Percentiles rank a stretch among this genome's conserved stretches.
These are phyloP conservation scores for Deinandra increscens DNA, from an alignment of 129 eudicot genomes.

Conservation along the genomic window DNA sequence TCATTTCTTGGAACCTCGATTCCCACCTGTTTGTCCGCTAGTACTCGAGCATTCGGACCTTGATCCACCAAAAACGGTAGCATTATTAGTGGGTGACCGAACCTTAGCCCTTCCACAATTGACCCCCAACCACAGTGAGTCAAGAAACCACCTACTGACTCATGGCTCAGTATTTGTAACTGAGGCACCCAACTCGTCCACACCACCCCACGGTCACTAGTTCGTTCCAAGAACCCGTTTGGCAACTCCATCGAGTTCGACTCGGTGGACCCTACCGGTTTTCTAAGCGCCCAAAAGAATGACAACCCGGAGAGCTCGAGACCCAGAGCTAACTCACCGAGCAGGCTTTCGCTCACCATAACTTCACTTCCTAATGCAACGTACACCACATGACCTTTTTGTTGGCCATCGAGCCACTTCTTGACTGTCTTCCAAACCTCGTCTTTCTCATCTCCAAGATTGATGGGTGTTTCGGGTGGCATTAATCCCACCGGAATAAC, in stretches of 20 bases:
- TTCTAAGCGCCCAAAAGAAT: slow-evolving; percentile 51
- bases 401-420: slow-evolving; percentile 43
- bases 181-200: slow-evolving; percentile 56
- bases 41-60: slow-evolving; percentile 32
- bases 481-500: slow-evolving; percentile 51
- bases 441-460: slow-evolving; percentile 13
- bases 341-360: slow-evolving; percentile 21
- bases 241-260: slow-evolving; percentile 24
- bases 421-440: slow-evolving; percentile 33
- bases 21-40: slow-evolving; percentile 27
- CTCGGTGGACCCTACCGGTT: background rate
- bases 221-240: slow-evolving; percentile 33
- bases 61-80: slow-evolving; percentile 37
- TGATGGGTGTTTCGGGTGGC: slow-evolving; percentile 28
- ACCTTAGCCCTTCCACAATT: slow-evolving; percentile 33
- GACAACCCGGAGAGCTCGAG: slow-evolving; percentile 51
- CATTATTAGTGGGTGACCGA: slow-evolving; percentile 37
- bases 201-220: slow-evolving; percentile 31
- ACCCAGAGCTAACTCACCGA: slow-evolving; percentile 48
- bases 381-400: slow-evolving; percentile 37
- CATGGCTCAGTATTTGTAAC: slow-evolving; percentile 42
- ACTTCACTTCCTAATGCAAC: slow-evolving; percentile 51
- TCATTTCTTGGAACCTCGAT: slow-evolving; percentile 31
- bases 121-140: slow-evolving; percentile 45
- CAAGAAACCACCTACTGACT: slow-evolving; percentile 44